phyloP scores from a whole-genome alignment of 1,284 basidiomycete species.

The Sporisorium exsertum region DNA sequence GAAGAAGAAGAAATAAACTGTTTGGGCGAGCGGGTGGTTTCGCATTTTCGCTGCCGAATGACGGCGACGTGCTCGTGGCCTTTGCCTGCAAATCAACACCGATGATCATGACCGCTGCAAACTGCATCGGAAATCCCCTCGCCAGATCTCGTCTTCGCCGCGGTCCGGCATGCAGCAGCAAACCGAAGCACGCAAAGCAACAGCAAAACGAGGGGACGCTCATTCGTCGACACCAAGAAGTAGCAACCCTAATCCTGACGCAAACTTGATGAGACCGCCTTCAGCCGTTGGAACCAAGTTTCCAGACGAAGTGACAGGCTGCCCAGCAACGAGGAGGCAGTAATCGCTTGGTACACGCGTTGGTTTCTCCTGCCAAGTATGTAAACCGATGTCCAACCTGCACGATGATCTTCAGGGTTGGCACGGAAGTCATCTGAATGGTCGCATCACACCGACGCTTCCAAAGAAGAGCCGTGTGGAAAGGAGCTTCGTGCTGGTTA shows the following conservation, averaged over 20 bases:
- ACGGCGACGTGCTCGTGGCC: constrained; percentile 13
- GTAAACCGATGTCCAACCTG: background rate
- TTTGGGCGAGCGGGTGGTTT: background rate
- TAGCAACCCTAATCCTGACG: background rate
- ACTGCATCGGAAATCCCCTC: constrained; percentile 13
- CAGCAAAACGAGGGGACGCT: background rate
- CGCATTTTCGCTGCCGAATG: constrained; percentile 16
- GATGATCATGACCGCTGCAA: constrained; percentile 27
- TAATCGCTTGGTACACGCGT: background rate
- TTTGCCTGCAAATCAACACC: constrained; percentile 1
- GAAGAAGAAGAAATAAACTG: background rate
- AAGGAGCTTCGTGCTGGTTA: too few relatives aligned
- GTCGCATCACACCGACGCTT: too few relatives aligned
- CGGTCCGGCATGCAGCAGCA: constrained; percentile 3
- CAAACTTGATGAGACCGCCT: background rate
- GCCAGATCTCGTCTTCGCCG: background rate
- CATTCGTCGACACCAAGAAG: background rate
- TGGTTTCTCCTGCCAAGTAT: background rate
- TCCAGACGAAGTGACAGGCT: background rate
- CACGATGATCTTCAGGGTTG: constrained; percentile 1
- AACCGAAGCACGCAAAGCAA: background rate
- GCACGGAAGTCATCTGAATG: background rate
- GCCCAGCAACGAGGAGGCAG: too few relatives aligned
- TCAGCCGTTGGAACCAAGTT: background rate
- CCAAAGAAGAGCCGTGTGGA: too few relatives aligned